Base-by-base conservation (phyloP, 2,329 filamentous ascomycete genomes). In the Hysterium pulicare region DNA sequence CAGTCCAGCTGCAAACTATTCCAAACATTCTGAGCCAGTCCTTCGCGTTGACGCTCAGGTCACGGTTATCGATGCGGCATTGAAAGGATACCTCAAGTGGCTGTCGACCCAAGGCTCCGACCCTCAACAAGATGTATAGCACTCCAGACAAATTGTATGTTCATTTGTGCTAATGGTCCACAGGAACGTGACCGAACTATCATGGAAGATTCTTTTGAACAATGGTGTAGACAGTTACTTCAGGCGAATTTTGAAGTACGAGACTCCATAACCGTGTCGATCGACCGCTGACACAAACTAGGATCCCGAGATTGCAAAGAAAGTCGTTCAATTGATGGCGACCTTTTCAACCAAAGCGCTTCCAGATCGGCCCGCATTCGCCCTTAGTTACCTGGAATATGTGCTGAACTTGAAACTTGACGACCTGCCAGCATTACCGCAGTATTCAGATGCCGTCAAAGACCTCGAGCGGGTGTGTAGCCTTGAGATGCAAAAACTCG, bases 21-120 rank as follows among this genome's bases (percentile, higher is more conserved):
- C 79, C 26, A 90, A 87, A 57, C 79, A 80, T 46, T 87, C 86
- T 0, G 76, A 82, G 54, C 75, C 83, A n/a, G 79, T 86, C 2
- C 75, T 98, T 41, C 82, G 82, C 21, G 84, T 94, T 2, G 93
- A 98, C 63, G 86, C 90, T 0, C 86, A 95, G 51, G 91, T 91
- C 54, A 89, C 88, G 0, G 86, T 95, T 19, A 85, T 96, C 2
- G 88, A 96, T 61, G 85, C 90, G 20, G 86, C 88, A 1, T 71
- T 97, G 22, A 95, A 90, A 62, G 93, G 91, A 1, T 95, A 90
- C 53, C 80, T 83, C 51, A 90, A 88, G 61, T 95, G 89, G 87
- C 77, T 84, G 38, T 66, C 71, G 15, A 64, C 59, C 0, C 74
- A 76, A 54, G 76, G 75, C 19, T 69, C 70, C 44, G 70, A 76